phyloP scores from a whole-genome alignment of 108 stramenopile species.

The Seminavis robusta region DNA sequence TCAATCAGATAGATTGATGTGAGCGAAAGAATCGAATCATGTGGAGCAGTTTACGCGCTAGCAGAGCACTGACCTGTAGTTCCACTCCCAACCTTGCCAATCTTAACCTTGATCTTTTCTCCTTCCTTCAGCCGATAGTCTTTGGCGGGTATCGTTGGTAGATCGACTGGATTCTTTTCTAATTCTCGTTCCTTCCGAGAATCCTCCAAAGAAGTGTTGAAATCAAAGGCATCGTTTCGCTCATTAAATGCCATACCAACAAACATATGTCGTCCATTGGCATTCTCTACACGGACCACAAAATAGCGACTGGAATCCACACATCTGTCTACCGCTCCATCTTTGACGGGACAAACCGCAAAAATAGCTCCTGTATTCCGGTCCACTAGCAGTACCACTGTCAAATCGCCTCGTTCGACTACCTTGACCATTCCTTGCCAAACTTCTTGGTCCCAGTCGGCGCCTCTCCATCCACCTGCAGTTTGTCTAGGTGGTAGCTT shows the following conservation, averaged over 20 bases:
- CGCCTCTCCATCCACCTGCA: conserved; percentile 84
- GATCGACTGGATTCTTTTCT: conserved; percentile 44
- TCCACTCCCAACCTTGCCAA: conserved; percentile 25
- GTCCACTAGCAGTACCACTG: conserved; percentile 79
- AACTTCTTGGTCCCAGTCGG: conserved; percentile 88
- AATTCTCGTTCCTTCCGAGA: conserved; percentile 68
- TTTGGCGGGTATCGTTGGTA: conserved; percentile 31
- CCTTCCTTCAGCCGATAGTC: conserved; percentile 93
- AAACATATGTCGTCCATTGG: conserved; percentile 91
- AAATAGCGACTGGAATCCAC: conserved; percentile 90
- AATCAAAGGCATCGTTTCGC: conserved; percentile 97
- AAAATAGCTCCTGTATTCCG: conserved; percentile 63
- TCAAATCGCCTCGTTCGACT: conserved; percentile 77
- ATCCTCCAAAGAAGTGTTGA: conserved; percentile 94
- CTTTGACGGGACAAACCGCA: conserved; percentile 85
- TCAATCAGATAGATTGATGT: background rate
- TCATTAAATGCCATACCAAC: conserved; percentile 97
- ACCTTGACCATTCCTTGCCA: conserved; percentile 92
- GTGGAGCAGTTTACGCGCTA: too few relatives aligned
- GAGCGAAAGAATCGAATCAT: background rate
- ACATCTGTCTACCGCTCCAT: conserved; percentile 86
- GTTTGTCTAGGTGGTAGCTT: conserved; percentile 79
- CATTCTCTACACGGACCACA: conserved; percentile 91
- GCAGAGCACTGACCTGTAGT: background rate
- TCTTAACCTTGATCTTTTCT: conserved; percentile 77